Evolutionary conservation across 2,329 filamentous ascomycete genomes (phyloP).

Genomic region (Samsoniella hepiali): DNA sequence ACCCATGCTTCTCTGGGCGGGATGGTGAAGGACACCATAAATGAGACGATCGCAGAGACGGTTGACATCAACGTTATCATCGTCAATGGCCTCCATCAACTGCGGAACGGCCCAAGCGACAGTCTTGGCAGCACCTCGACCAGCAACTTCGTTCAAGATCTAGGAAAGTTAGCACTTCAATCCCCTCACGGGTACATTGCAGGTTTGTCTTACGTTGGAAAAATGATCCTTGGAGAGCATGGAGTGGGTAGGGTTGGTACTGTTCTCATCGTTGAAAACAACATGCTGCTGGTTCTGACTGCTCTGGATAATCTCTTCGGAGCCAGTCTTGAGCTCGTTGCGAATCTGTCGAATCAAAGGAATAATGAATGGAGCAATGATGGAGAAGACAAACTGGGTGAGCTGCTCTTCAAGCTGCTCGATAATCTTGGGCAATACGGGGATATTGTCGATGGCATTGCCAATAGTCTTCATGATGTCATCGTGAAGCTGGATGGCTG

Average conservation of each 20-base stretch:
- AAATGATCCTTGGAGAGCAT: slow-evolving; percentile 92
- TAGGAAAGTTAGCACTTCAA: slow-evolving; percentile 25
- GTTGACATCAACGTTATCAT: slow-evolving; percentile 67
- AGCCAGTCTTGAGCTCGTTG: slow-evolving; percentile 79
- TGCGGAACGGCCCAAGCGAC: slow-evolving; percentile 86
- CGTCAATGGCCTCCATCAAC: slow-evolving; percentile 82
- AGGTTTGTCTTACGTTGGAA: slow-evolving; percentile 60
- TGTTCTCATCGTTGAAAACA: slow-evolving; percentile 77
- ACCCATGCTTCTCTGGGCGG: slow-evolving; percentile 69
- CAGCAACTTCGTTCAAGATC: slow-evolving; percentile 83
- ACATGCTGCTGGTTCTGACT: slow-evolving; percentile 80
- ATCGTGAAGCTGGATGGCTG: slow-evolving; percentile 88
- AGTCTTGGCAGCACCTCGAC: slow-evolving; percentile 74
- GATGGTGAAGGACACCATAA: slow-evolving; percentile 81
- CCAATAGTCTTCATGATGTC: slow-evolving; percentile 77
- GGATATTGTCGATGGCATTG: slow-evolving; percentile 78
- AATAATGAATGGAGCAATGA: slow-evolving; percentile 82
- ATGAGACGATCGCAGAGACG: slow-evolving; percentile 74
- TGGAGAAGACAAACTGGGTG: slow-evolving; percentile 85
- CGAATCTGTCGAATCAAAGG: slow-evolving; percentile 86
- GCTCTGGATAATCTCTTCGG: slow-evolving; percentile 81
- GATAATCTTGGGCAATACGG: slow-evolving; percentile 77
- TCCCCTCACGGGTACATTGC: background rate
- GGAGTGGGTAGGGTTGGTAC: slow-evolving; percentile 81
- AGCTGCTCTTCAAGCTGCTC: slow-evolving; percentile 86